Percentiles rank a stretch among this genome's conserved stretches.
phyloP scores from a whole-genome alignment of 2,329 filamentous ascomycete genomes.

The Rutstroemia sp. region DNA sequence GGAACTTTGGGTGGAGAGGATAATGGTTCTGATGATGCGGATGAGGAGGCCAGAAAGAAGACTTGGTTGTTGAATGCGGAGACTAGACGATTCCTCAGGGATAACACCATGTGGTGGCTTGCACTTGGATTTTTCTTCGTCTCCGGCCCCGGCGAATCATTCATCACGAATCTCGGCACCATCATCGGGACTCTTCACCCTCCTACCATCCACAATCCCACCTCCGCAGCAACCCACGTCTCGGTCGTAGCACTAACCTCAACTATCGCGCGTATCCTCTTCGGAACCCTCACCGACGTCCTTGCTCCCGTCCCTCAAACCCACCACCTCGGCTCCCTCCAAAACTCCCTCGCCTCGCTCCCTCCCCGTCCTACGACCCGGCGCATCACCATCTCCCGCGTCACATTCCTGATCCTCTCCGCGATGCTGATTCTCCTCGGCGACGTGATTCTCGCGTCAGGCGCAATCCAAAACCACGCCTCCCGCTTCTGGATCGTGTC shows the following conservation, averaged over 20 bases:
- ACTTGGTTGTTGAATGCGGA: slow-evolving; percentile 87
- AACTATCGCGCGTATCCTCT: slow-evolving; percentile 82
- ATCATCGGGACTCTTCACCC: slow-evolving; percentile 80
- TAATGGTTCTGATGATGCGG: slow-evolving; percentile 36
- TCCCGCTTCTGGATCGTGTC: slow-evolving; percentile 83
- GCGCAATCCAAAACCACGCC: slow-evolving; percentile 63
- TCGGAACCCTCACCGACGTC: slow-evolving; percentile 81
- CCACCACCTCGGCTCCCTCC: slow-evolving; percentile 21
- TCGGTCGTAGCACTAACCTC: slow-evolving; percentile 87
- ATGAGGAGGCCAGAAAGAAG: slow-evolving; percentile 61
- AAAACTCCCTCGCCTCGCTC: slow-evolving; percentile 31
- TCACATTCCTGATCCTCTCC: slow-evolving; percentile 71
- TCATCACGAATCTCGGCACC: slow-evolving; percentile 95
- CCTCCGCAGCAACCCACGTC: slow-evolving; percentile 73
- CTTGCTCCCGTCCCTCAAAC: slow-evolving; percentile 56
- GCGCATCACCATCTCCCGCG: slow-evolving; percentile 60
- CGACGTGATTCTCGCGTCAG: slow-evolving; percentile 70
- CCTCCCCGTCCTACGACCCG: slow-evolving; percentile 22
- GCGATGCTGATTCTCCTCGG: slow-evolving; percentile 67
- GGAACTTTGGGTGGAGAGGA: slow-evolving; percentile 44
- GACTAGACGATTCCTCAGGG: slow-evolving; percentile 74
- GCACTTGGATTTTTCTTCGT: slow-evolving; percentile 87
- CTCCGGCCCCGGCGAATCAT: slow-evolving; percentile 74
- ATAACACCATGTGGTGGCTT: slow-evolving; percentile 94
- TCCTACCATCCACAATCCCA: slow-evolving; percentile 44